Base-by-base conservation (phyloP, 495 filamentous ascomycete genomes). In the Alectoria sarmentosa region DNA sequence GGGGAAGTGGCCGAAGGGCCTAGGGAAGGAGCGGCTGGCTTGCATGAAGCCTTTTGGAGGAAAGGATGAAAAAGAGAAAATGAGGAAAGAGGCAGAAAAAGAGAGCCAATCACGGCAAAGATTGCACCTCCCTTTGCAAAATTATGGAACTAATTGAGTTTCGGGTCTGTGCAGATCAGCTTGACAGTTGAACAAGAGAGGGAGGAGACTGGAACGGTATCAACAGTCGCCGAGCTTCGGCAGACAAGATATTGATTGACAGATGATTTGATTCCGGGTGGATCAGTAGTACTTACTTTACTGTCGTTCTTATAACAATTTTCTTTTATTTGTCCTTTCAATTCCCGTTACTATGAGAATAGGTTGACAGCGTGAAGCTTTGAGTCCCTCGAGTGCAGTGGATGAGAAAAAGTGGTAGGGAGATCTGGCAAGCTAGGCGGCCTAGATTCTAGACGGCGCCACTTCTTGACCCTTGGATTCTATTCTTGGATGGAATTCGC, bases 391-490 rank as follows among this genome's bases (percentile, higher is more conserved):
- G n/a, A n/a, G n/a, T n/a, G n/a, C 13, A 54, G 28, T 57, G 36
- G 54, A 57, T 57, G 28, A 32, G 54, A 36, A 57, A 9, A 8
- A n/a, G 14, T 19, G 1, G 15, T 23, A 13, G 2, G 19, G 19
- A 1, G 1, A 55, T 55, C 23, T 30, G 26, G 26, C 77, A 41
- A 19, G 39, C 19, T 41, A 1, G 14, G 39, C 15, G 39, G 39
- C 7, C 44, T 11, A 13, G 44, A 48, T 48, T 13, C 6, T 1
- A 48, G 21, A 23, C 9, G n/a, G n/a, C n/a, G 44, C 44, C n/a
- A 26, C n/a, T 15, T 1, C 39, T 9, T 9, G 19, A 3, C 14
- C 15, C 15, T 17, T 6, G 8, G 60, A 76, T 80, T 36, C 57
- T 60, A 55, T 55, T 55, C 52, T 55, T 55, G 30, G 30, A 55